Percentiles rank a stretch among this genome's conserved stretches.
These are phyloP conservation scores for Pharnaceum exiguum DNA, from an alignment of 148 eudicot species.

Conservation along the genomic window DNA sequence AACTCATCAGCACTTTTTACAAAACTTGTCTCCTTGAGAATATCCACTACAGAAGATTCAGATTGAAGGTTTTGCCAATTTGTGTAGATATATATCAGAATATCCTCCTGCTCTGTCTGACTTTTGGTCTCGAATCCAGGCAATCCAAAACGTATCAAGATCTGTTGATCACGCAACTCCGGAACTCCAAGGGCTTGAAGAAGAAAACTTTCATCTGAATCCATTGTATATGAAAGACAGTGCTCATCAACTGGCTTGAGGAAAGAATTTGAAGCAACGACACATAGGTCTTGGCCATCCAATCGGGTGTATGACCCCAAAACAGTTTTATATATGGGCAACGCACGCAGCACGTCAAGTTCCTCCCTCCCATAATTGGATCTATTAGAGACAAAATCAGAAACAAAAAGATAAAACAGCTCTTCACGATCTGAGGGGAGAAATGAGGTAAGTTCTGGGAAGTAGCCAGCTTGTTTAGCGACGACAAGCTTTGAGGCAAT, in stretches of 20 bases:
- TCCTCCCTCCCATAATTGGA: constrained; percentile 64
- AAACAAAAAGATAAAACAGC: constrained; percentile 64
- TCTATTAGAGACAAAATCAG: constrained; percentile 61
- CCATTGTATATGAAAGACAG: constrained; percentile 57
- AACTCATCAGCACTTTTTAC: constrained; percentile 78
- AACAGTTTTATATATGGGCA: constrained; percentile 86
- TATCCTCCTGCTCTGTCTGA: constrained; percentile 72
- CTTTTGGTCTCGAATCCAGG: constrained; percentile 75
- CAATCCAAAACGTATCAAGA: constrained; percentile 75
- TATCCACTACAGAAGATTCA: constrained; percentile 66
- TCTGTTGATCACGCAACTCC: constrained; percentile 74
- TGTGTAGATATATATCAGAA: constrained; percentile 66
- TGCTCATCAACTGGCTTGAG: constrained; percentile 76
- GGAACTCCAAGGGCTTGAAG: constrained; percentile 83
- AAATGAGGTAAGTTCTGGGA: constrained; percentile 68
- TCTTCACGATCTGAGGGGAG: constrained; percentile 66
- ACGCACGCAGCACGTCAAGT: constrained; percentile 67
- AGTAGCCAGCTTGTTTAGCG: constrained; percentile 83
- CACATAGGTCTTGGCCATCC: constrained; percentile 55
- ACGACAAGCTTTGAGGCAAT: constrained; percentile 79
- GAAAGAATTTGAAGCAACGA: constrained; percentile 75
- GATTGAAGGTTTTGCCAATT: constrained; percentile 84
- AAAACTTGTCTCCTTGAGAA: constrained; percentile 70
- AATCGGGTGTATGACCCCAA: constrained; percentile 64
- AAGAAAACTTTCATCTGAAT: constrained; percentile 54